A percentile compares a stretch with the other conserved stretches of the same genome.
Conservation (phyloP, 2,329 filamentous ascomycete species). For the Cadophora sp. region DNA sequence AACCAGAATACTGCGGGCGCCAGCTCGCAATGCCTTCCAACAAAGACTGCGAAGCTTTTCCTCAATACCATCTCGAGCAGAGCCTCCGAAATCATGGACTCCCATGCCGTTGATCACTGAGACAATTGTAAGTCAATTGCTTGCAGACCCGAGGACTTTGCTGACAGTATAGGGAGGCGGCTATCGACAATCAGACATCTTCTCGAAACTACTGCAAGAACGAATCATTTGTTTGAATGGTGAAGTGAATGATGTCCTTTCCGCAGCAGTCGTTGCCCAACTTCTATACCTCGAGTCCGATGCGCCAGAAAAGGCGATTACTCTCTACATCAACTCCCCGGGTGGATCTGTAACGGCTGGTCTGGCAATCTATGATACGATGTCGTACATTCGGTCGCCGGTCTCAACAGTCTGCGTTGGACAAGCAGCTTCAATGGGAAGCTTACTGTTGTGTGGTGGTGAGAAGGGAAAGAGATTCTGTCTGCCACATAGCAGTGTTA, state of each 20-base stretch:
- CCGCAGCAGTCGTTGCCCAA: slow-evolving; percentile 93
- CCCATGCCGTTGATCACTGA: slow-evolving; percentile 62
- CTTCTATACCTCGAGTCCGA: slow-evolving; percentile 98
- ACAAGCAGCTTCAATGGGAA: slow-evolving; percentile 94
- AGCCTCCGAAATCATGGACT: slow-evolving; percentile 46
- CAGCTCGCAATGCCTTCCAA: slow-evolving; percentile 35
- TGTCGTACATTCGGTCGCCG: slow-evolving; percentile 93
- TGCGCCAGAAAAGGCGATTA: slow-evolving; percentile 91
- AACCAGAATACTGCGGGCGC: slow-evolving; percentile 36
- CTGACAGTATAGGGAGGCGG: slow-evolving; percentile 66
- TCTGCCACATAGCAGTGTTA: slow-evolving; percentile 91
- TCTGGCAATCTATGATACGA: slow-evolving; percentile 96
- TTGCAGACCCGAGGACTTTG: slow-evolving; percentile 33
- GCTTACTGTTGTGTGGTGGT: slow-evolving; percentile 85
- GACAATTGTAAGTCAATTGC: slow-evolving; percentile 56
- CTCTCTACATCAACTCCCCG: slow-evolving; percentile 97
- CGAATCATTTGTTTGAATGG: slow-evolving; percentile 95
- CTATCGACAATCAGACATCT: slow-evolving; percentile 80
- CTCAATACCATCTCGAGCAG: slow-evolving; percentile 31
- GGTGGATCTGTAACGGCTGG: slow-evolving; percentile 91
- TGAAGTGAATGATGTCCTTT: slow-evolving; percentile 86
- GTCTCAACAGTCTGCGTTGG: slow-evolving; percentile 96
- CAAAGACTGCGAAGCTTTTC: slow-evolving; percentile 37
- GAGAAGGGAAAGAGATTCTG: slow-evolving; percentile 85
- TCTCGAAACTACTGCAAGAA: slow-evolving; percentile 83